These are phyloP conservation scores for Colletotrichum sublineola DNA, from an alignment of 2,329 filamentous ascomycete species.

Conservation along the genomic window DNA sequence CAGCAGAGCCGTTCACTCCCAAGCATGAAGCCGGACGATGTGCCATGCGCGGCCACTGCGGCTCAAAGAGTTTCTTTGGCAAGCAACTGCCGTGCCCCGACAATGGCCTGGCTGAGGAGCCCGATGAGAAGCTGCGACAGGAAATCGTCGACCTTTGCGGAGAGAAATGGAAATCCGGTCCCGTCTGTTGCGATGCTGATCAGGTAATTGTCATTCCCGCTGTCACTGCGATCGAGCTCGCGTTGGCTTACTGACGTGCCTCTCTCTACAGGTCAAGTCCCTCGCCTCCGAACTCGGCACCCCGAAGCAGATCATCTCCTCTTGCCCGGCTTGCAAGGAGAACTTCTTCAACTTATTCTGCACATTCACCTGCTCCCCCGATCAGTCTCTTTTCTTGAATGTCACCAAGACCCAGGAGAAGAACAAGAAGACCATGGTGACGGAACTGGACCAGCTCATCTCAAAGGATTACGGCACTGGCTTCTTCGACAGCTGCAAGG, in stretches of 20 bases:
- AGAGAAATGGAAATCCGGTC: constrained; percentile 83
- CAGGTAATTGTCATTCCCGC: constrained; percentile 68
- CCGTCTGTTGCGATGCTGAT: constrained; percentile 86
- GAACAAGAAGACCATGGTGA: constrained; percentile 72
- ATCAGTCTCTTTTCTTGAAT: constrained; percentile 96
- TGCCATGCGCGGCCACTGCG: constrained; percentile 91
- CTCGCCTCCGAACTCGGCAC: constrained; percentile 88
- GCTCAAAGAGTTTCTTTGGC: constrained; percentile 90
- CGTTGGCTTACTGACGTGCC: neutral
- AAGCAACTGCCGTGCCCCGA: constrained; percentile 92
- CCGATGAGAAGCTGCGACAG: constrained; percentile 77
- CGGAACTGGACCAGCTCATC: constrained; percentile 90
- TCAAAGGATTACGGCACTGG: constrained; percentile 86
- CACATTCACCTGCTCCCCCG: constrained; percentile 96
- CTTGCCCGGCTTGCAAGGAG: constrained; percentile 95
- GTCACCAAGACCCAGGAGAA: constrained; percentile 81
- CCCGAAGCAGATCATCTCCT: constrained; percentile 89
- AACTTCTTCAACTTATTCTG: constrained; percentile 99
- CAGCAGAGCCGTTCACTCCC: constrained; percentile 57
- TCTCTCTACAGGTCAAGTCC: constrained; percentile 74
- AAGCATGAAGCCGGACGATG: constrained; percentile 91
- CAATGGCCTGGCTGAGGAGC: constrained; percentile 84
- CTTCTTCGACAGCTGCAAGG: constrained; percentile 98
- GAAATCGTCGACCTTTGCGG: constrained; percentile 90
- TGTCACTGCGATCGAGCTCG: neutral